Percentiles rank a stretch among this genome's conserved stretches.
Conservation (phyloP, 2,329 filamentous ascomycete species). For the Aspergillus sp. region DNA sequence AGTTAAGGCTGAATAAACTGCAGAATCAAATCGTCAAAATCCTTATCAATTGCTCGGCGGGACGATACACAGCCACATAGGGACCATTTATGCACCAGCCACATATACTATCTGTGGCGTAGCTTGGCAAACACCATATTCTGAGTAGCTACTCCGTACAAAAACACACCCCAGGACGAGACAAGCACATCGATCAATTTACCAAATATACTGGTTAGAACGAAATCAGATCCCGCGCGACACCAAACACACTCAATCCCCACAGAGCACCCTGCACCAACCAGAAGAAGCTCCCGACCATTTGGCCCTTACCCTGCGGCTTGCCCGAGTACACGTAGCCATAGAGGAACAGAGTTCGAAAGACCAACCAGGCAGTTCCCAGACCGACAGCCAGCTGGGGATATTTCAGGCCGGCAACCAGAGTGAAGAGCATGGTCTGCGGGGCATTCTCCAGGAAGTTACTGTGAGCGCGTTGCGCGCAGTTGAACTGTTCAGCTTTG, state of each 20-base stretch:
- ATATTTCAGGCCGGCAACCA: conserved; percentile 48
- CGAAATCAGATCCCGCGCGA: conserved; percentile 22
- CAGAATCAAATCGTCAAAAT: too few species aligned
- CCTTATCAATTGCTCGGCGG: background rate
- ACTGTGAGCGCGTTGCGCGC: conserved; percentile 49
- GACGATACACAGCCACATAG: conserved; percentile 1
- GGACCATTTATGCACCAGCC: conserved; percentile 1
- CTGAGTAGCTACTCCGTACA: too few species aligned
- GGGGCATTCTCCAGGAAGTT: conserved; percentile 54
- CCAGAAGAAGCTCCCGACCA: conserved; percentile 31
- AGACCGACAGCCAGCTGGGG: conserved; percentile 41
- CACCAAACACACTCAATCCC: conserved; percentile 32
- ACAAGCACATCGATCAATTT: too few species aligned
- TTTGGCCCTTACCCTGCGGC: conserved; percentile 31
- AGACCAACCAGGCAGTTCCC: conserved; percentile 45
- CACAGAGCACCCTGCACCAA: conserved; percentile 34
- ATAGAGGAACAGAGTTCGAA: conserved; percentile 42
- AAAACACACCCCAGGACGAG: too few species aligned
- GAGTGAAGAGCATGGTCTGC: conserved; percentile 43
- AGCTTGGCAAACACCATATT: too few species aligned
- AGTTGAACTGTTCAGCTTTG: conserved; percentile 42
- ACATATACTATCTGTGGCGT: background rate
- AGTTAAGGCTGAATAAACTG: too few species aligned
- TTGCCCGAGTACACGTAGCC: conserved; percentile 38
- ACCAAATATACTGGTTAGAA: conserved; percentile 6